Evolutionary conservation across 2,329 filamentous ascomycete species (phyloP), one percentile per base, ranked within the genome.

Genomic region (Epichloe coenophiala): DNA sequence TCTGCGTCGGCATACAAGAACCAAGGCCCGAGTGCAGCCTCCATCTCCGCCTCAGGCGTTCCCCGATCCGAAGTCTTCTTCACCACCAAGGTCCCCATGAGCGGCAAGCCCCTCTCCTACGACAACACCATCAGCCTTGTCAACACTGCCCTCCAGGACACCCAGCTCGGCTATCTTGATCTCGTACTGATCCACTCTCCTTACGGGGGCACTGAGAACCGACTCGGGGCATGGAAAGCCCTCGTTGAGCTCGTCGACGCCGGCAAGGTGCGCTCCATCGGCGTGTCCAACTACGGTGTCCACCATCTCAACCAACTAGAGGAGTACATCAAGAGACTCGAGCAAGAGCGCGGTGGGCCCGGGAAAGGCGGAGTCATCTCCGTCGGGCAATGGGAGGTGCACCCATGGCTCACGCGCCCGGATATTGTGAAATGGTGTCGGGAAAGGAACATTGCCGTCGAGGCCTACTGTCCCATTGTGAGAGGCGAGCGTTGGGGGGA

Each of bases 361-460:
- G 83, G 81, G 9, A 82, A 80, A 57, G 81, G 79, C 43, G 87
- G 87, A 23, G 71, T 87, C 40, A 76, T 95, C 60, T 85, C 83
- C 54, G 85, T 95, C 38, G 89, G 88, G 40, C 90, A 95, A 68
- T 88, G 85, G 67, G 90, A 96, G 68, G 70, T 96, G 12, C 90
- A 96, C 66, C 90, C 90, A 1, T 96, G 88, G 89, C 79, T 89
- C 41, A 75, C 81, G 8, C 75, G 89, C n/a, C 70, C 74, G 21
- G 88, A 95, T 60, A 88, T 96, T 54, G 81, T 83, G 8, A 71
- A 78, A 45, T 96, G 89, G 88, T 86, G 85, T 58, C 65, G 73
- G 55, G 73, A 82, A 64, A 73, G 80, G 17, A 73, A 74, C 53
- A 70, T 86, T 19, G 75, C 80, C 35, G 64, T 86, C 13, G 74